Conservation (phyloP, 345 rosid genomes). For the Trapa bicornis region DNA sequence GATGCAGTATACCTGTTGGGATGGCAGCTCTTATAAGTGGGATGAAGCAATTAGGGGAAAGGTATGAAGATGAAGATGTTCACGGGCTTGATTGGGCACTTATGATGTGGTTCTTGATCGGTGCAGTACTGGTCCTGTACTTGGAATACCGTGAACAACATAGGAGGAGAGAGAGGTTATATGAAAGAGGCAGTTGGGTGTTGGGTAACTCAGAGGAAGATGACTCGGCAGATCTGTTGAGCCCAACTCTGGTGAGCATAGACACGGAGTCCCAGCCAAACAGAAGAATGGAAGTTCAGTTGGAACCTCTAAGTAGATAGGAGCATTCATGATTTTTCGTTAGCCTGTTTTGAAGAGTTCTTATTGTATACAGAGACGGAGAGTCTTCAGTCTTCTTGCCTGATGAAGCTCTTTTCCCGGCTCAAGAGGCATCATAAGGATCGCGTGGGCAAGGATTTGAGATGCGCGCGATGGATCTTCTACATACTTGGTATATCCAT, state of each 20-base stretch:
- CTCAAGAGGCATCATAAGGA: background rate
- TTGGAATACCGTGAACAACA: constrained; percentile 46
- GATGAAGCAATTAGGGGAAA: constrained; percentile 62
- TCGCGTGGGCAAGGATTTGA: background rate
- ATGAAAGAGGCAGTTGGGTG: constrained; percentile 67
- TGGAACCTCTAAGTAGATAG: constrained; percentile 74
- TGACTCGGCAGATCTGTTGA: constrained; percentile 64
- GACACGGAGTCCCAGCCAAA: constrained; percentile 31
- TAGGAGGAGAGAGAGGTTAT: constrained; percentile 30
- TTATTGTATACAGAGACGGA: background rate
- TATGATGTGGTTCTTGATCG: constrained; percentile 49
- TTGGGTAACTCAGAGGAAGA: constrained; percentile 73
- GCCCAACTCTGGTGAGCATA: constrained; percentile 25
- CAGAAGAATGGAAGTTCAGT: constrained; percentile 73
- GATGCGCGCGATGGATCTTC: background rate
- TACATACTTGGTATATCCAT: constrained; percentile 3
- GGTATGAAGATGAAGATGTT: constrained; percentile 64
- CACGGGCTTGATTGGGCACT: constrained; percentile 66
- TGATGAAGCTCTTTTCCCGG: constrained; percentile 5
- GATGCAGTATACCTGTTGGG: constrained; percentile 49
- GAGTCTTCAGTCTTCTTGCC: background rate
- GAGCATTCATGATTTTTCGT: constrained; percentile 5
- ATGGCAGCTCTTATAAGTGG: constrained; percentile 58
- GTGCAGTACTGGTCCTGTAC: constrained; percentile 37
- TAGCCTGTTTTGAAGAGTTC: constrained; percentile 5